phyloP scores from a whole-genome alignment of 345 rosid genomes.

The Populus davidiana region DNA sequence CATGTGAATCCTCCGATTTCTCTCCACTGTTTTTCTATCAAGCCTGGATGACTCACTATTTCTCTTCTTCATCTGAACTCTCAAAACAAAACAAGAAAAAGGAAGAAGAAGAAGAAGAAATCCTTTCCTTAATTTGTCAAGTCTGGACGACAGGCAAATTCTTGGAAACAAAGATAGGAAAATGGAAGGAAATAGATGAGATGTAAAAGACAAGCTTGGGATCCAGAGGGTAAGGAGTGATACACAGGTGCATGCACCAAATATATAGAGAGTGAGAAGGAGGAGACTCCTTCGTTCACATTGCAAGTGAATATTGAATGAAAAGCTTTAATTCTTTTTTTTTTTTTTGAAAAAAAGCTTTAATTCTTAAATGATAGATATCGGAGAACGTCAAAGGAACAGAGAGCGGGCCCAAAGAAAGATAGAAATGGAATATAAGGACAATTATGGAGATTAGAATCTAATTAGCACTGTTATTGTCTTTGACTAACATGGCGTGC shows the following conservation, averaged over 20 bases:
- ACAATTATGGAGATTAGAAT: background rate
- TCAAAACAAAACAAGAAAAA: background rate
- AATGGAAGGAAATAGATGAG: background rate
- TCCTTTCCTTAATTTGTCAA: background rate
- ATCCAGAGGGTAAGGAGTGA: background rate
- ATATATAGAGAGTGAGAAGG: background rate
- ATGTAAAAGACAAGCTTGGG: background rate
- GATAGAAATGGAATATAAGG: background rate
- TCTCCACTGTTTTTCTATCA: constrained; percentile 57
- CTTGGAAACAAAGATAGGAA: background rate
- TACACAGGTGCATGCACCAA: background rate
- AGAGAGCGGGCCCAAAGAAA: background rate
- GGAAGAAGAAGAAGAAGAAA: background rate
- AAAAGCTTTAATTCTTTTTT: background rate
- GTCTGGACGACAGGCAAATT: background rate
- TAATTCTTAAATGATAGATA: background rate
- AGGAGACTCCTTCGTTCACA: background rate
- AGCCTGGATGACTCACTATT: constrained; percentile 23
- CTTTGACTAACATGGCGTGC: too few relatives aligned
- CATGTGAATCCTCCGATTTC: constrained; percentile 58
- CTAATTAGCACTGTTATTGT: background rate
- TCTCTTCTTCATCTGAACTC: constrained; percentile 26
- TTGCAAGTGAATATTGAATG: background rate
- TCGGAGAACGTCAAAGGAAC: background rate
- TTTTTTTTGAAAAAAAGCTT: too few relatives aligned